phyloP scores from a whole-genome alignment of 2,329 filamentous ascomycete species.

The Metarhizium robertsii region DNA sequence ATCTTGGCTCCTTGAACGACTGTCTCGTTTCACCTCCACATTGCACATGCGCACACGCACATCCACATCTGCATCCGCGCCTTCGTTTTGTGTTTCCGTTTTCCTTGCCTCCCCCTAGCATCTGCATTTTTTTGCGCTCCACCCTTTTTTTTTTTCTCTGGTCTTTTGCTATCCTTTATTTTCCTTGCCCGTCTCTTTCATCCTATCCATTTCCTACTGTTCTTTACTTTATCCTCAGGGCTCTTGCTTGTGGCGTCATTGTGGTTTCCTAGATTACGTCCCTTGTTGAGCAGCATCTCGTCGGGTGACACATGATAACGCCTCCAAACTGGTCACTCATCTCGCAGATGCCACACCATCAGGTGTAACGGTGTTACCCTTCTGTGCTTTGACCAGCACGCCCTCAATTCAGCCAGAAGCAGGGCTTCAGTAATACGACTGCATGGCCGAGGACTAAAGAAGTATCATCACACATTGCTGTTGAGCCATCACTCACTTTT shows the following conservation, averaged over 20 bases:
- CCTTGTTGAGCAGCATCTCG: neutral
- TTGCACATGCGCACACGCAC: neutral
- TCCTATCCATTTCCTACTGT: neutral
- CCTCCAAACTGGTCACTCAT: neutral
- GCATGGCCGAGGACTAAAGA: neutral
- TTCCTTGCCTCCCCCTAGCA: neutral
- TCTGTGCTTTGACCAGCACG: neutral
- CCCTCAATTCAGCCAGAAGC: conserved; percentile 1
- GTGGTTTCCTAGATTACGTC: neutral
- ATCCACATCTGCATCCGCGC: neutral
- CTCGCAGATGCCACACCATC: neutral
- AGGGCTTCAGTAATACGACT: conserved; percentile 4
- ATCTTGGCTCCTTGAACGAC: no score
- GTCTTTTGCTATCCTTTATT: neutral
- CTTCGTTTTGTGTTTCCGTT: neutral
- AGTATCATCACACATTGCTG: neutral
- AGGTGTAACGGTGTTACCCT: neutral
- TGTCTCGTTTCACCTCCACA: neutral
- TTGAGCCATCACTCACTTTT: neutral
- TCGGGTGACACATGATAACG: conserved; percentile 1
- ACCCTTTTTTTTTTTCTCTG: conserved; percentile 1
- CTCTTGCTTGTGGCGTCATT: neutral
- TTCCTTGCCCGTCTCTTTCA: conserved; percentile 3
- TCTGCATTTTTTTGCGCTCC: conserved; percentile 1
- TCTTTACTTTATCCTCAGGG: neutral